Percentiles rank a stretch among this genome's conserved stretches.
These are phyloP conservation scores for Abortiporus biennis DNA, from an alignment of 1,284 basidiomycete species.

Conservation along the genomic window DNA sequence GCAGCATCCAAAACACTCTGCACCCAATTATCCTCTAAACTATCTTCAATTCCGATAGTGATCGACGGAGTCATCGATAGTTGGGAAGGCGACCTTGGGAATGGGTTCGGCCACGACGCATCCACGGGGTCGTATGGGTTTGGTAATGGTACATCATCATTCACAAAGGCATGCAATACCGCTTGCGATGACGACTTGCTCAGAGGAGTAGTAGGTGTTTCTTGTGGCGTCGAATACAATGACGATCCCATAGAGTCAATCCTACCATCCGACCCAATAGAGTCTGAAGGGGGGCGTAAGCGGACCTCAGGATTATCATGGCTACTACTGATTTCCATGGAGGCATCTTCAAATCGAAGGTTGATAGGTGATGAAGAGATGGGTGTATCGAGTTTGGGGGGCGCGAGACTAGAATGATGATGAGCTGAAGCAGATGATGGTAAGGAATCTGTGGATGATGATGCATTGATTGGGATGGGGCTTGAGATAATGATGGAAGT, in stretches of 20 bases:
- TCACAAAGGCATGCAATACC: too few species aligned
- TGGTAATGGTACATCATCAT: too few species aligned
- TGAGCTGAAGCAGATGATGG: too few species aligned
- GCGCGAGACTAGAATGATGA: conserved; percentile 17
- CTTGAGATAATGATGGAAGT: neutral
- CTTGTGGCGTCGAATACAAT: conserved; percentile 23
- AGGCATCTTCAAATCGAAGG: conserved; percentile 36
- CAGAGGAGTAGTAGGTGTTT: too few species aligned
- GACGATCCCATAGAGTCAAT: conserved; percentile 22
- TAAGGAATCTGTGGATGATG: neutral
- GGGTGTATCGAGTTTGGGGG: conserved; percentile 43
- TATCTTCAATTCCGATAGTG: conserved; percentile 27
- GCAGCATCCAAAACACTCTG: conserved; percentile 44
- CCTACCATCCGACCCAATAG: too few species aligned
- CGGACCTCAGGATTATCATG: too few species aligned
- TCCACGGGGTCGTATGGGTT: too few species aligned
- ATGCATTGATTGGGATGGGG: neutral
- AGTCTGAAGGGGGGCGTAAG: too few species aligned
- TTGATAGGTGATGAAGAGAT: conserved; percentile 42
- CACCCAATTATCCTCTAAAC: conserved; percentile 51
- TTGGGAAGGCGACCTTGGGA: conserved; percentile 13
- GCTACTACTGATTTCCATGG: too few species aligned
- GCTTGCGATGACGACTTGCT: too few species aligned
- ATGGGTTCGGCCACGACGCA: too few species aligned
- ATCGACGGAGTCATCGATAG: conserved; percentile 22